These are phyloP conservation scores for Cryptococcus depauperatus DNA, from an alignment of 1,284 basidiomycete genomes.

Conservation along the genomic window DNA sequence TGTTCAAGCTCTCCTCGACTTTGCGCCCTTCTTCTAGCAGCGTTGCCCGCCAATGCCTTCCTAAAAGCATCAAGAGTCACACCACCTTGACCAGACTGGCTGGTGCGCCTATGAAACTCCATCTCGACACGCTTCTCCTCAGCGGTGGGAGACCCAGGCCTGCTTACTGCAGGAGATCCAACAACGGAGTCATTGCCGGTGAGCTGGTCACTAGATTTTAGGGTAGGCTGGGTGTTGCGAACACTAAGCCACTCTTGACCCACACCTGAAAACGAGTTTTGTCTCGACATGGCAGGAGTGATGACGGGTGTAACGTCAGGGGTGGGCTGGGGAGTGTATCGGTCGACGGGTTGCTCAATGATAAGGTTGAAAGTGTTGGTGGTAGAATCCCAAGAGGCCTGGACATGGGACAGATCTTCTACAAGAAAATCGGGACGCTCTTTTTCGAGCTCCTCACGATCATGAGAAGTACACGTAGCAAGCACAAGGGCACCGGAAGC, in stretches of 20 bases:
- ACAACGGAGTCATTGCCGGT: slow-evolving; percentile 45
- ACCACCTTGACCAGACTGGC: slow-evolving; percentile 25
- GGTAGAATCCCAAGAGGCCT: slow-evolving; percentile 37
- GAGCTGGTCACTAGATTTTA: slow-evolving; percentile 36
- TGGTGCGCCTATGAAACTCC: slow-evolving; percentile 12
- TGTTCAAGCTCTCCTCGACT: background rate
- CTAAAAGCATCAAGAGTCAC: slow-evolving; percentile 44
- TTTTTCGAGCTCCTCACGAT: slow-evolving; percentile 42
- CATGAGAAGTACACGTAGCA: slow-evolving; percentile 47
- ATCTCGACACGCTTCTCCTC: slow-evolving; percentile 20
- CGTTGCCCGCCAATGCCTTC: slow-evolving; percentile 39
- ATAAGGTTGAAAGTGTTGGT: slow-evolving; percentile 39
- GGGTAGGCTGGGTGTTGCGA: slow-evolving; percentile 13
- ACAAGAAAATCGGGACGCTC: slow-evolving; percentile 47
- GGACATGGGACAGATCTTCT: slow-evolving; percentile 42
- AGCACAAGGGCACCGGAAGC: slow-evolving; percentile 46
- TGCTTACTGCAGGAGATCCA: slow-evolving; percentile 32
- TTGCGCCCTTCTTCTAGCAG: slow-evolving; percentile 22
- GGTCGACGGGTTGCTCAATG: slow-evolving; percentile 44
- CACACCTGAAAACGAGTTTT: slow-evolving; percentile 35
- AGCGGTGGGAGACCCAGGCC: slow-evolving; percentile 34
- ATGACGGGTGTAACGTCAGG: slow-evolving; percentile 44
- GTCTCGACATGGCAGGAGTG: slow-evolving; percentile 42
- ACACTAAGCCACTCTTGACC: slow-evolving; percentile 1
- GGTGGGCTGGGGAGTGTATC: slow-evolving; percentile 36